A percentile compares a stretch with the other conserved stretches of the same genome.
Conservation (phyloP, 305 asterid genomes). For the Rubia tinctorum region DNA sequence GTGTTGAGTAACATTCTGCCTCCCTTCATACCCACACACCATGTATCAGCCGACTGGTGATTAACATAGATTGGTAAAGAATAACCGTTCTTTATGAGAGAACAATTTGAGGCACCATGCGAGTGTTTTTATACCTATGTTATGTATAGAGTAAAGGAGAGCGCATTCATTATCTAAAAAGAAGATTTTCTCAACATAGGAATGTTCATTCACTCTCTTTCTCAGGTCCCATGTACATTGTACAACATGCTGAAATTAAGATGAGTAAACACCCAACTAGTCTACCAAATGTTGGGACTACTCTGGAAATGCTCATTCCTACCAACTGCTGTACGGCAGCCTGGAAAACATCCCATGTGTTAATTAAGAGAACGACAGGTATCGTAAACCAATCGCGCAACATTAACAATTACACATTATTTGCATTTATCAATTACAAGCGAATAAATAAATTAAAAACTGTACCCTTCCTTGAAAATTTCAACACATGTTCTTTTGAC, state of each 20-base stretch:
- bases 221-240: slow-evolving; percentile 34
- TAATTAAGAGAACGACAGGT: slow-evolving; percentile 2
- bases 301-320: slow-evolving; percentile 31
- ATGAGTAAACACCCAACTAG: slow-evolving; percentile 34
- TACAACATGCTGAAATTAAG: slow-evolving; percentile 32
- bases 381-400: not conserved
- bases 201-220: slow-evolving; percentile 29
- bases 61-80: too few relatives aligned
- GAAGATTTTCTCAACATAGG: not conserved
- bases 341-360: slow-evolving; percentile 21
- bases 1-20: too few relatives aligned
- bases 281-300: slow-evolving; percentile 33
- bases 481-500: not conserved
- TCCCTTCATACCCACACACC: too few relatives aligned
- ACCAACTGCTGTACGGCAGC: slow-evolving; percentile 30
- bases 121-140: too few relatives aligned
- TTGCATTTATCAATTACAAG: not conserved
- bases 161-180: not conserved
- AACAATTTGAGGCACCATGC: not conserved
- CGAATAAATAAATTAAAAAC: not conserved
- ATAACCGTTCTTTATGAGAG: not conserved
- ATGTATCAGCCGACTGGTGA: too few relatives aligned
- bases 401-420: not conserved
- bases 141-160: not conserved
- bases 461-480: not conserved